Base-by-base conservation (phyloP, 2,329 filamentous ascomycete species). In the Tolypocladium ovalisporum region DNA sequence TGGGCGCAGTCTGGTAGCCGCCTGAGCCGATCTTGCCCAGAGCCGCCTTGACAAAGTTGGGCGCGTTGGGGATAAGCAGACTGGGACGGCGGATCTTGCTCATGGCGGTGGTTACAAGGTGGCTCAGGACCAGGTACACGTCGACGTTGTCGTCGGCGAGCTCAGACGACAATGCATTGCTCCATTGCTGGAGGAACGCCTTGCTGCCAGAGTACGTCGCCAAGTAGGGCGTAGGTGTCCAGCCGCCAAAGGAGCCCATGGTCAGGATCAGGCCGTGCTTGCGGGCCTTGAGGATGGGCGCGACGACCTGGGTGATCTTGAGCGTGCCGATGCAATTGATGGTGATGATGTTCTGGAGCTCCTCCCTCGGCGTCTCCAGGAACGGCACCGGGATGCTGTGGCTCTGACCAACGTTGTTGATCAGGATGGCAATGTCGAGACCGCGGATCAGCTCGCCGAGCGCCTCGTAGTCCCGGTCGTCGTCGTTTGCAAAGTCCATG, bases 161-260 rank as follows among this genome's bases (percentile, higher is more conserved):
- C 74, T 99, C 94, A 17, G 87, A 83, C 1, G 87, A 89, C 17
- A 99, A 81, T 13, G 94, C 86, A 7, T 85, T 88, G 63, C 89
- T 96, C 94, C 94, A 99, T 69, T 96, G 87, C 75, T 97, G 93
- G 54, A 99, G 81, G 81, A 99, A 99, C 1, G 94, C 93, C 77
- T 99, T 99, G 83, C 88, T 94, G 63, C 94, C 94, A 51, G 90
- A 95, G 80, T 99, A 99, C 3, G 94, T 97, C 15, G 94, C 94
- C 51, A 99, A 82, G 56, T 94, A 85, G 7, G 95, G 92, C 0
- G 90, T 96, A 9, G 94, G 94, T 60, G 94, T 84, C 75, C 95
- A 87, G 63, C 94, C 95, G 61, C 88, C 94, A 70, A 97, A 96
- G 13, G 92, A 97, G 52, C 93, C 94, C 92, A 99, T 97, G 58